Evolutionary conservation across 2,329 filamentous ascomycete species (phyloP).

Genomic region (Fusarium sterilihyphosum): DNA sequence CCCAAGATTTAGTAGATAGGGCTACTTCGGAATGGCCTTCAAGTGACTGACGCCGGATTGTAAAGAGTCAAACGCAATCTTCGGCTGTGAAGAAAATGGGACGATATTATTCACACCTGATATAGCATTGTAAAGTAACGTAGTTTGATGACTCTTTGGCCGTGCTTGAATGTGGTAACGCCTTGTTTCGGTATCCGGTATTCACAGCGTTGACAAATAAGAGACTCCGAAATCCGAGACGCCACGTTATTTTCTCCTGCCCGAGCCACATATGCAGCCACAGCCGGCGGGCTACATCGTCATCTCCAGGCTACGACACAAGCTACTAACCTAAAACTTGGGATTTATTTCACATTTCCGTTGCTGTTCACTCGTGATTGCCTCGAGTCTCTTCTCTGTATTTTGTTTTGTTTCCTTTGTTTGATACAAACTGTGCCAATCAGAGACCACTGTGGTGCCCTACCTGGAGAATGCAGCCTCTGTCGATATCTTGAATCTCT

Average conservation of each 20-base stretch:
- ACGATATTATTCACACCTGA: conserved; percentile 1
- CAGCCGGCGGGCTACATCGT: conserved; percentile 7
- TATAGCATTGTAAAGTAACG: not conserved
- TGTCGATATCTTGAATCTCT: not conserved
- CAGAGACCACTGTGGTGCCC: not conserved
- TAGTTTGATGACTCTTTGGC: conserved; percentile 32
- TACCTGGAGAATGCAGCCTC: conserved; percentile 17
- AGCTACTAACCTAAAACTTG: not conserved
- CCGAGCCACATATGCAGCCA: conserved; percentile 17
- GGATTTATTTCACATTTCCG: not conserved
- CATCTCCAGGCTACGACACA: conserved; percentile 2
- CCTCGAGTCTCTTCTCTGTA: not conserved
- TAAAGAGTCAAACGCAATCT: not conserved
- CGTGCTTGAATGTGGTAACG: conserved; percentile 25
- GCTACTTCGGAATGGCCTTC: not conserved
- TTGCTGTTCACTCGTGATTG: not conserved
- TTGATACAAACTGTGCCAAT: not conserved
- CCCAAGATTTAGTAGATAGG: conserved; percentile 5
- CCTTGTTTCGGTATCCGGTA: not conserved
- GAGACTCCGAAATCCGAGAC: conserved; percentile 6
- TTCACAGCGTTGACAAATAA: conserved; percentile 16
- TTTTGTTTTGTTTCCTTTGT: not conserved
- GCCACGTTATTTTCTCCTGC: conserved; percentile 4
- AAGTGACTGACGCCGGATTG: not conserved
- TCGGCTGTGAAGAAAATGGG: not conserved